Conservation (phyloP, 768 basidiomycete species). For the Cystofilobasidium macerans region DNA sequence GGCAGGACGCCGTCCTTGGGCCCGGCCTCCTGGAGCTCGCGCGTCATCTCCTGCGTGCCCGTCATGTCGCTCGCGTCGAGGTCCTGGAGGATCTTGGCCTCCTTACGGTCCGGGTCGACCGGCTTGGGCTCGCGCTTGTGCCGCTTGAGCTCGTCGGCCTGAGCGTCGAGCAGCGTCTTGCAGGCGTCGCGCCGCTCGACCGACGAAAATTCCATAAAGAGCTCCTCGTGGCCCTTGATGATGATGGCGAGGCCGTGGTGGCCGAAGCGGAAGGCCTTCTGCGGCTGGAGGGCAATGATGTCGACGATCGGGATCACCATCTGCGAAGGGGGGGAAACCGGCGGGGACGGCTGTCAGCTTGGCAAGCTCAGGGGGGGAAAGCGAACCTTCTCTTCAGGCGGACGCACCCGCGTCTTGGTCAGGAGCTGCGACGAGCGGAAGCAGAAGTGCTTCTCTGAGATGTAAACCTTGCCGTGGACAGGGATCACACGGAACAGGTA, state of each 20-base stretch:
- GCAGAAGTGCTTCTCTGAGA: constrained; percentile 87
- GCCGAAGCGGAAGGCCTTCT: constrained; percentile 77
- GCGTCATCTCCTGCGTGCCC: neutral
- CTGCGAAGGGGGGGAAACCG: constrained; percentile 43
- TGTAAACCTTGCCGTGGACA: constrained; percentile 71
- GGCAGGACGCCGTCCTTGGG: constrained; percentile 50
- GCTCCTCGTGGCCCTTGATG: constrained; percentile 89
- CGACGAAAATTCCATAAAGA: constrained; percentile 87
- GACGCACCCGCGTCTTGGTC: constrained; percentile 66
- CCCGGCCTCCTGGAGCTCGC: constrained; percentile 28
- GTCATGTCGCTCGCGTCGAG: constrained; percentile 45
- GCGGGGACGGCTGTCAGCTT: neutral
- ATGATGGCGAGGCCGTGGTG: constrained; percentile 81
- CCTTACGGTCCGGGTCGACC: constrained; percentile 48
- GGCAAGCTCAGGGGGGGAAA: constrained; percentile 4
- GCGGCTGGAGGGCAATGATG: constrained; percentile 68
- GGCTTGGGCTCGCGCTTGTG: constrained; percentile 33
- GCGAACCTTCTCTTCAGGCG: too few species aligned
- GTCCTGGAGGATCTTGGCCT: constrained; percentile 74
- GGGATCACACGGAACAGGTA: constrained; percentile 85
- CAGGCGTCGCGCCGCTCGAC: constrained; percentile 72
- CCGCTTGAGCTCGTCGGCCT: constrained; percentile 55
- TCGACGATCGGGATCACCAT: constrained; percentile 92
- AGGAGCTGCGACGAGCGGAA: constrained; percentile 82
- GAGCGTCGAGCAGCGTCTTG: constrained; percentile 59